Evolutionary conservation across 2,329 filamentous ascomycete species (phyloP), one percentile per base, ranked within the genome.

Genomic region (Capronia americana): DNA sequence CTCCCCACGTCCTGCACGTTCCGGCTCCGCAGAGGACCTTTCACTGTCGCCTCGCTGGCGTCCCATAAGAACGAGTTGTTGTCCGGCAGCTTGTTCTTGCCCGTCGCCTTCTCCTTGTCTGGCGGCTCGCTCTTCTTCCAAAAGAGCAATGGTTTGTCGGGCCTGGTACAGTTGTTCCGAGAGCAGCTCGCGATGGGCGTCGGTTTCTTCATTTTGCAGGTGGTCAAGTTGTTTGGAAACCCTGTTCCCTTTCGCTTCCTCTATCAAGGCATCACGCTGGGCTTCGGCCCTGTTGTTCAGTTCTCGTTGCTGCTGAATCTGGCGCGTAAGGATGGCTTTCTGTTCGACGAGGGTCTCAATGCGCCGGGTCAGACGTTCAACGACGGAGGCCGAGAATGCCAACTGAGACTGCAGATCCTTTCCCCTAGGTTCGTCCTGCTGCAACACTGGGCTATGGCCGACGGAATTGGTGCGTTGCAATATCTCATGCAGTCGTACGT

Each of bases 271-370:
- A 71, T 84, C 82, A 57, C 84, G 82, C 71, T 85, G 78, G 14
- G 82, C 83, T 72, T 96, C 92, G 0, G 92, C 93, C 75, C 93
- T 93, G 80, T 85, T 93, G 79, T 96, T 96, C 64, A 97, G 85
- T 75, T 96, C 92, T 65, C 93, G 90, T 79, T 98, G 94, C 76
- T 98, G 93, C 80, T 96, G 94, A 74, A 97, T 94, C 77, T 98
- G 93, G 51, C 93, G 88, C 74, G 94, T 90, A 8, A 98, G 84
- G 24, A 97, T 93, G 57, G 88, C 87, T 76, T 97, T 96, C 76
- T 98, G 93, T 73, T 97, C 92, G 68, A 92, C 89, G 41, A 97
- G 82, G 23, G 87, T 87, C 20, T 89, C 90, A n/a, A 92, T 87
- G 65, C 92, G 90, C 48, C 85, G 84, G 75, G 93, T 92, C 4